Conservation (phyloP, 139 green algal species). For the Tetraselmis striata region DNA sequence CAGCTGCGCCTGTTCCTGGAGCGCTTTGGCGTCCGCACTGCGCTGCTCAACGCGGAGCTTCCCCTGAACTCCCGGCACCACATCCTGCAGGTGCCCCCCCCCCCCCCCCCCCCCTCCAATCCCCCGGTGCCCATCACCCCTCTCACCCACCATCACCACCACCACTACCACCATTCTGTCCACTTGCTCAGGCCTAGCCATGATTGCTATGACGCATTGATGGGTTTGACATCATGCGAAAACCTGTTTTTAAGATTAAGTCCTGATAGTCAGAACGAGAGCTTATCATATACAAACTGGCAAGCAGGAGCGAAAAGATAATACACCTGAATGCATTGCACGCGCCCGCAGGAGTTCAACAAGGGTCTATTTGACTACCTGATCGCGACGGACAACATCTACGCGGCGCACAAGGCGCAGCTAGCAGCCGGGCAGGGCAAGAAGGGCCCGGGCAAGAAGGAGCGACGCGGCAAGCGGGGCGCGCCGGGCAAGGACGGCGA, state of each 20-base stretch:
- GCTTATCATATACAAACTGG: too few species aligned
- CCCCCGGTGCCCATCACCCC: too few species aligned
- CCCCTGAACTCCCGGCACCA: constrained; percentile 77
- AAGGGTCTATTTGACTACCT: constrained; percentile 86
- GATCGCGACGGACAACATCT: constrained; percentile 77
- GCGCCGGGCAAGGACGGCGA: constrained; percentile 59
- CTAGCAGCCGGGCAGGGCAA: not conserved
- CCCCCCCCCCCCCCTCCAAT: too few species aligned
- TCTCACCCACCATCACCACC: too few species aligned
- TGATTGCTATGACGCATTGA: too few species aligned
- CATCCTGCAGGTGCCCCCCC: constrained; percentile 50
- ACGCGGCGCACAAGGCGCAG: constrained; percentile 26
- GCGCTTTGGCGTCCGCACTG: constrained; percentile 77
- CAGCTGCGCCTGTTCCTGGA: constrained; percentile 88
- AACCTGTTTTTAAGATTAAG: too few species aligned
- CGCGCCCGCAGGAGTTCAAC: constrained; percentile 80
- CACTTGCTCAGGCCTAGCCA: too few species aligned
- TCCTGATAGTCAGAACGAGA: too few species aligned
- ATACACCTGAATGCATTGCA: too few species aligned
- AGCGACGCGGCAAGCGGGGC: not conserved
- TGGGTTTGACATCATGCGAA: too few species aligned
- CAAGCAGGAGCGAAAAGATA: too few species aligned
- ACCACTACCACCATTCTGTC: too few species aligned
- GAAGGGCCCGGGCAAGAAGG: not conserved
- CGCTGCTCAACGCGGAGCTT: constrained; percentile 71